phyloP scores from a whole-genome alignment of 805 yeast genomes.

The Kuraishia ogatae region DNA sequence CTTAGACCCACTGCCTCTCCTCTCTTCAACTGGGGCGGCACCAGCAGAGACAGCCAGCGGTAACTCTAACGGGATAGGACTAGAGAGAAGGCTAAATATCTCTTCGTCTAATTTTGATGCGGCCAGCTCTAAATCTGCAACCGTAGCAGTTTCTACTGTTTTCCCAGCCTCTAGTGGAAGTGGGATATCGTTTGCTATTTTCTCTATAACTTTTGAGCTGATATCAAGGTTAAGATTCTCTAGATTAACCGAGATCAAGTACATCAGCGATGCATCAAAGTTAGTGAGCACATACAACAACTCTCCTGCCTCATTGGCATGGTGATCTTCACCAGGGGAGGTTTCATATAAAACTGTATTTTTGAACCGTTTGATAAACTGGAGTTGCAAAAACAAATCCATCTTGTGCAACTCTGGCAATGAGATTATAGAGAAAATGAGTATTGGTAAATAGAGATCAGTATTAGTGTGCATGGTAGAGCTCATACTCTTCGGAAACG shows the following conservation, averaged over 20 bases:
- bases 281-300: constrained; percentile 25
- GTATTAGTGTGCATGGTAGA: constrained; percentile 16
- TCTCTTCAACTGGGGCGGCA: neutral
- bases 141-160: constrained; percentile 3
- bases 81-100: neutral
- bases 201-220: constrained; percentile 6
- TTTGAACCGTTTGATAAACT: constrained; percentile 23
- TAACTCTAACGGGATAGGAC: constrained; percentile 1
- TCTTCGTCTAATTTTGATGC: neutral
- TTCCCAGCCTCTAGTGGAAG: neutral
- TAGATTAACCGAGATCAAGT: constrained; percentile 21
- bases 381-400: constrained; percentile 20
- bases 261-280: constrained; percentile 26
- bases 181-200: neutral
- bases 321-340: constrained; percentile 4
- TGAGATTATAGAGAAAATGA: constrained; percentile 23
- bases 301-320: constrained; percentile 19
- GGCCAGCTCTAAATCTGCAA: neutral
- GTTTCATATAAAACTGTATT: constrained; percentile 18
- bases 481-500: neutral
- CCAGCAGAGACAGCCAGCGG: neutral
- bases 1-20: neutral
- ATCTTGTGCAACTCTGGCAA: constrained; percentile 19
- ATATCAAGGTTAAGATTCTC: constrained; percentile 19
- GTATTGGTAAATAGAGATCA: constrained; percentile 24